Evolutionary conservation across 805 yeast genomes (phyloP).

Genomic region (Alloascoidea hylecoeti): DNA sequence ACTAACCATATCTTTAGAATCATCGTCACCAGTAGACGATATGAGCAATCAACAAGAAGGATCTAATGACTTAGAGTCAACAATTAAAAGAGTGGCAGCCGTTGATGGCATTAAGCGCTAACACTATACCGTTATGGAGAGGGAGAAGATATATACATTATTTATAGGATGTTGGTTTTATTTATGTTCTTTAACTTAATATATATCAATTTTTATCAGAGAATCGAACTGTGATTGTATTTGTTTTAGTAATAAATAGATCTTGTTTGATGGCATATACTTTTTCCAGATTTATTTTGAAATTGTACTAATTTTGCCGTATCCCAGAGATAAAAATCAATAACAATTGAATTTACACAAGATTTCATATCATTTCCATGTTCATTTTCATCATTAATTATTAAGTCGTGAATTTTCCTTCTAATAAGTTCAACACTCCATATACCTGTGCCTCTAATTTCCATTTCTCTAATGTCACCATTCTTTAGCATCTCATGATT

Average conservation of each 20-base stretch:
- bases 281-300: constrained; percentile 6
- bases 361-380: not conserved
- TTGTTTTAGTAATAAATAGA: constrained; percentile 19
- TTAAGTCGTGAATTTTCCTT: constrained; percentile 9
- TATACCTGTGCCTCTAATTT: constrained; percentile 26
- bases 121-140: too few relatives aligned
- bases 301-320: constrained; percentile 23
- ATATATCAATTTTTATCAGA: too few relatives aligned
- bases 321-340: constrained; percentile 30
- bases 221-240: too few relatives aligned
- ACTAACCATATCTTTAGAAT: too few relatives aligned
- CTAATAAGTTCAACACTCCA: constrained; percentile 23
- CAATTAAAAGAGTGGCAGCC: too few relatives aligned
- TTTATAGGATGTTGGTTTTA: too few relatives aligned
- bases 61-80: too few relatives aligned
- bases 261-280: constrained; percentile 23
- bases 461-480: constrained; percentile 22
- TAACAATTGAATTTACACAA: constrained; percentile 19
- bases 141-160: too few relatives aligned
- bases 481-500: constrained; percentile 10
- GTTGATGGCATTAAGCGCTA: too few relatives aligned
- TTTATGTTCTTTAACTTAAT: too few relatives aligned
- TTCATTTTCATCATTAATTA: not conserved
- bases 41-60: too few relatives aligned
- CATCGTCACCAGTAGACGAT: too few relatives aligned